Percentiles rank a stretch among this genome's conserved stretches.
These are phyloP conservation scores for Saposhnikovia divaricata DNA, from an alignment of 129 eudicot species.

Conservation along the genomic window DNA sequence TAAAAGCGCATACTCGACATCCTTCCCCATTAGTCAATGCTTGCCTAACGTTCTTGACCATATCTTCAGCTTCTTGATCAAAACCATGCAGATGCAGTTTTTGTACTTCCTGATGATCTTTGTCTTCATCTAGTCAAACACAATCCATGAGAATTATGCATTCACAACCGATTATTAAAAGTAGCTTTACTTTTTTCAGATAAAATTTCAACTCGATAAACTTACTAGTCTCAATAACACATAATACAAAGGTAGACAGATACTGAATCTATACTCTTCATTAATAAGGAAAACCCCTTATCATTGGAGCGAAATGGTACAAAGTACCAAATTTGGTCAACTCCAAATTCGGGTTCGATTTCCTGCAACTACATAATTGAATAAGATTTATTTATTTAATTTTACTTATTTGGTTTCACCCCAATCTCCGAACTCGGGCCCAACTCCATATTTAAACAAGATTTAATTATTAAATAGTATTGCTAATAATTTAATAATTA, in stretches of 20 bases:
- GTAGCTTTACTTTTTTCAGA: background rate
- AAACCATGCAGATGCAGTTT: conserved; percentile 59
- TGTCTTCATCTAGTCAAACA: conserved; percentile 40
- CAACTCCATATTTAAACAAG: too few relatives aligned
- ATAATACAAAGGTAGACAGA: background rate
- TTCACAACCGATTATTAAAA: conserved; percentile 1
- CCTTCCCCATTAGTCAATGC: conserved; percentile 84
- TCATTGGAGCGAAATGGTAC: too few relatives aligned
- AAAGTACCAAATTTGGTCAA: too few relatives aligned
- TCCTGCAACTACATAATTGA: too few relatives aligned
- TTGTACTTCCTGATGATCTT: conserved; percentile 56
- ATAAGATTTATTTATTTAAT: too few relatives aligned
- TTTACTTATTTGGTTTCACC: too few relatives aligned
- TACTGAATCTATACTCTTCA: background rate
- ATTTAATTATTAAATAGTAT: too few relatives aligned
- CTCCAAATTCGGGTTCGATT: too few relatives aligned
- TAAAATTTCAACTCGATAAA: background rate
- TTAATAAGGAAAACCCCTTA: too few relatives aligned
- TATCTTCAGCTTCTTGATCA: conserved; percentile 75
- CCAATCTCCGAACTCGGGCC: too few relatives aligned
- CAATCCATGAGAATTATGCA: conserved; percentile 16
- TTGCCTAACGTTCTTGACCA: conserved; percentile 82
- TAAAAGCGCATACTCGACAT: conserved; percentile 49
- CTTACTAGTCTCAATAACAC: background rate
- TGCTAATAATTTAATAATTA: too few relatives aligned